Base-by-base conservation (phyloP, 805 yeast genomes). In the Pichia californica region DNA sequence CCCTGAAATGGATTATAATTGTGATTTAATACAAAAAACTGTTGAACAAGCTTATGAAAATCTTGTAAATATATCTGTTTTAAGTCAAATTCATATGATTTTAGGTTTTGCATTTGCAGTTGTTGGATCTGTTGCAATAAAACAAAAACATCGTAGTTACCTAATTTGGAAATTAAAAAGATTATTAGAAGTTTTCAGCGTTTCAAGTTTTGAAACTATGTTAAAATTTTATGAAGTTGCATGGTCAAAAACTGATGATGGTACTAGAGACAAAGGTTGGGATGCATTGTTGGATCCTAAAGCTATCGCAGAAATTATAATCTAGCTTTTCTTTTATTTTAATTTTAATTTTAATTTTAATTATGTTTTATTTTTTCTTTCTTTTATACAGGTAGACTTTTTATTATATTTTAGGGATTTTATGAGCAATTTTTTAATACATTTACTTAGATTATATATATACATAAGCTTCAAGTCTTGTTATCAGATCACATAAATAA, bases 21-120 rank as follows among this genome's bases (percentile, higher is more conserved):
- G 44, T 32, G 15, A 23, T 7, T 36, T 45, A 16, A 34, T 52
- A 13, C 47, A 47, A 35, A n/a, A 33, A 3, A 15, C 42, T 3
- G 43, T 52, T 9, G 40, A 44, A 5, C 23, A 30, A 3, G 44
- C 53, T n/a, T 36, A 40, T 15, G 31, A 43, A 5, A 43, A 38
- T 16, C 36, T 53, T 7, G 9, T 31, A n/a, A 38, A 45, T 18
- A 27, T 53, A 5, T 44, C 48, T 4, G n/a, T 42, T 1, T 53
- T 48, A 18, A 45, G 50, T 19, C 54, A 50, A 19, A 36, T 41
- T 13, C 44, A 48, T 7, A 40, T 36, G 14, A 46, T 52, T 23
- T 31, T 41, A 5, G 23, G 50, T 8, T 55, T 56, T 55, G 45
- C 55, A 3, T 25, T 54, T 7, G 43, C 50, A 6, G 49, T 55